Conservation (phyloP, 2,329 filamentous ascomycete genomes). For the Alternaria gaisen region DNA sequence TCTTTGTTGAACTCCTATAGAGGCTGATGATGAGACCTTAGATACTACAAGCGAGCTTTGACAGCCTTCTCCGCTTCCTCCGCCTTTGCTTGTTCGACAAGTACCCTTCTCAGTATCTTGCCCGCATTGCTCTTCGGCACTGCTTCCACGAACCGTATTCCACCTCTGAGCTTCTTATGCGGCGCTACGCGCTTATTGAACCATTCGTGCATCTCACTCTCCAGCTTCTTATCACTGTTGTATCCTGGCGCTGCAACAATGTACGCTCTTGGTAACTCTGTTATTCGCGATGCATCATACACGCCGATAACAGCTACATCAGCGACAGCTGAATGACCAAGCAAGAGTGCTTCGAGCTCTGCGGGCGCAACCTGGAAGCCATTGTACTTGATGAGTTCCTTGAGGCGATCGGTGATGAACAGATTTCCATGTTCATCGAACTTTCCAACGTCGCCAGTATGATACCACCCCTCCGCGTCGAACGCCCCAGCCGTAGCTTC, state of each 20-base stretch:
- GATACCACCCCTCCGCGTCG: neutral
- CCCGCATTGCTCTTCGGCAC: neutral
- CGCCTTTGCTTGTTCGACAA: neutral
- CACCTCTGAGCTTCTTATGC: neutral
- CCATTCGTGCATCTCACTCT: neutral
- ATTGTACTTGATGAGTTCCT: slow-evolving; percentile 67
- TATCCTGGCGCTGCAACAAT: neutral
- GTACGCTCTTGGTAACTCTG: neutral
- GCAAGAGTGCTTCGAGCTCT: slow-evolving; percentile 64
- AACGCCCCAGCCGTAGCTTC: neutral
- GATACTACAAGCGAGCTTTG: neutral
- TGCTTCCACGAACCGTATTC: neutral
- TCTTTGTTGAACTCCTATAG: neutral
- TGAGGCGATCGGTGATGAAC: slow-evolving; percentile 48
- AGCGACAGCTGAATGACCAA: slow-evolving; percentile 63
- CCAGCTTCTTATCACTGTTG: neutral
- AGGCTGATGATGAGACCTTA: rapidly evolving
- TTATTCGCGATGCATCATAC: neutral
- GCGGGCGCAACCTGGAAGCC: slow-evolving; percentile 68
- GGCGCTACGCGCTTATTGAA: neutral
- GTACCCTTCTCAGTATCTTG: neutral
- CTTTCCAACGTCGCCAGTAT: slow-evolving; percentile 6
- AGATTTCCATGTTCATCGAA: slow-evolving; percentile 43
- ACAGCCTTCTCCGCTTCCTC: neutral
- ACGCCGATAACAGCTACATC: slow-evolving; percentile 66